Conservation (phyloP, 2,329 filamentous ascomycete species). For the Aaosphaeria pasadenensis region DNA sequence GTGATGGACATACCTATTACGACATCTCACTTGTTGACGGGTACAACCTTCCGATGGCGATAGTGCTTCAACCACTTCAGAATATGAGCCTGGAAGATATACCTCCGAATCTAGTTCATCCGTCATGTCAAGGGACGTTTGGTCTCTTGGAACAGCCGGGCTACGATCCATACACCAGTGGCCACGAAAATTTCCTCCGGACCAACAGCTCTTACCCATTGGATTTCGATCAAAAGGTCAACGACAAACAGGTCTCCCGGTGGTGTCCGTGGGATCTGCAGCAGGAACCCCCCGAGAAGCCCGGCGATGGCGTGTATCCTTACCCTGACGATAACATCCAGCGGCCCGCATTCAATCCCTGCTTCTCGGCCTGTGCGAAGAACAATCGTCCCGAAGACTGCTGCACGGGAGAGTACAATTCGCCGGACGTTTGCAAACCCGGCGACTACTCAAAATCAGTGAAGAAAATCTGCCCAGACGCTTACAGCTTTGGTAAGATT, state of each 20-base stretch:
- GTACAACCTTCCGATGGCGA: conserved; percentile 73
- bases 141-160: conserved; percentile 52
- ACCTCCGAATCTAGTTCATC: conserved; percentile 73
- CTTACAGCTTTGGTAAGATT: conserved; percentile 71
- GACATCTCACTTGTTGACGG: conserved; percentile 84
- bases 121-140: conserved; percentile 70
- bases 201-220: conserved; percentile 66
- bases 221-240: conserved; percentile 62
- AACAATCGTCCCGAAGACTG: conserved; percentile 67
- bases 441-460: conserved; percentile 66
- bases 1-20: conserved; percentile 70
- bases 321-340: conserved; percentile 74
- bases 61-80: conserved; percentile 50
- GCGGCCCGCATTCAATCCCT: conserved; percentile 72
- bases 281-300: conserved; percentile 63
- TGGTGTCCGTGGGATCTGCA: conserved; percentile 86
- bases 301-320: conserved; percentile 73
- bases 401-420: conserved; percentile 68
- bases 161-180: conserved; percentile 52
- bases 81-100: conserved; percentile 61
- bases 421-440: conserved; percentile 62
- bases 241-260: conserved; percentile 54
- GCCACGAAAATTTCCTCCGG: conserved; percentile 52
- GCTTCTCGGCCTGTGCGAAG: conserved; percentile 72
- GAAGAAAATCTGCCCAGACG: conserved; percentile 77